Evolutionary conservation across 257 asterid genomes (phyloP), one percentile per base, ranked within the genome.

Genomic region (Przewalskia tangutica): DNA sequence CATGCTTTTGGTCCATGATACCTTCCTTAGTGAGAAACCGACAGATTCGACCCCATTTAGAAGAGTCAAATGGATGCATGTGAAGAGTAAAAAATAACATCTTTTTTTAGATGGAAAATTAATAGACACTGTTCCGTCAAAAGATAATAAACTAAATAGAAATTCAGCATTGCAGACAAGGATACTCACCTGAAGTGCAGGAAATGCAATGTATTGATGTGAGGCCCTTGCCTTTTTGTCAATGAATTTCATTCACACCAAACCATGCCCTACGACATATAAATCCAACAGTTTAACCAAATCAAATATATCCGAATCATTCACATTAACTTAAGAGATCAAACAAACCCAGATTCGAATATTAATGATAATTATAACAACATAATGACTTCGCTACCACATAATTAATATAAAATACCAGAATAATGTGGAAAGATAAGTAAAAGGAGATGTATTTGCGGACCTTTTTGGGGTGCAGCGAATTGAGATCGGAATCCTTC

Each of bases 41-140:
- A 77, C 98, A 95, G 76, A 95, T 92, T 54, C 98, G 95, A 32
- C 99, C 98, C 98, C 98, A 95, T 89, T 95, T 95, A 34, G 97
- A 90, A 82, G 99, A 94, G 90, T 95, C 99, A 83, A 95, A 95
- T 76, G 99, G 99, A 79, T 95, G 99, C 94, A 98, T 94, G 90
- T 77, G 23, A 48, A 73, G 79, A 50, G 56, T n/a, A n/a, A 60
- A 55, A 59, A 4, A 13, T 8, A 27, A n/a, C 38, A 66, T 34
- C 27, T 81, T n/a, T 46, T 50, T 8, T 36, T n/a, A 58, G 14
- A 53, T 8, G 59, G 71, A 46, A 66, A 73, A 20, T 44, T 17
- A 36, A 53, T 9, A 27, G 7, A 64, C 36, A 81, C 20, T 10
- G 13, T 10, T 66, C 6, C 20, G 58, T 46, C 36, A 46, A 7